Conservation (phyloP, 2,329 filamentous ascomycete species). For the Monilinia polystroma region DNA sequence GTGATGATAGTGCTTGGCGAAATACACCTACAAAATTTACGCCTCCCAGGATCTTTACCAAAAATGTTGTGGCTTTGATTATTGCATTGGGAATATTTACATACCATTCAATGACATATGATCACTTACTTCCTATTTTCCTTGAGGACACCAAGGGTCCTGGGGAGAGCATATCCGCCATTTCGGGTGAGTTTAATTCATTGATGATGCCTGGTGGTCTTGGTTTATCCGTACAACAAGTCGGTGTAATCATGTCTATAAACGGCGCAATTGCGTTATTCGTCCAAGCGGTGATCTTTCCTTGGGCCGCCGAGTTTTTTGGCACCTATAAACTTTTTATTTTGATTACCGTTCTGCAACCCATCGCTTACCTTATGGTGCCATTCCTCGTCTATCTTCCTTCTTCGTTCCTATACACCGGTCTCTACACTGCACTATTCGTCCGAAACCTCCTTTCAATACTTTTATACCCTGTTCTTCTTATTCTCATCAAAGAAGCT, state of each 20-base stretch:
- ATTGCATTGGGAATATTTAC: slow-evolving; percentile 86
- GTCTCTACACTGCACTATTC: slow-evolving; percentile 51
- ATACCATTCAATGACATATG: slow-evolving; percentile 93
- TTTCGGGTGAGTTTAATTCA: slow-evolving; percentile 39
- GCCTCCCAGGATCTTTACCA: slow-evolving; percentile 53
- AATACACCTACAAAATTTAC: slow-evolving; percentile 34
- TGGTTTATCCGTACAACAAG: slow-evolving; percentile 60
- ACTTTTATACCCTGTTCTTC: slow-evolving; percentile 61
- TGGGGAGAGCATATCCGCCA: slow-evolving; percentile 31
- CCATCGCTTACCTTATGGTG: slow-evolving; percentile 59
- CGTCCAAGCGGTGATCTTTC: slow-evolving; percentile 61
- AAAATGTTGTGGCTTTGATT: slow-evolving; percentile 71
- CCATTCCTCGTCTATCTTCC: slow-evolving; percentile 59
- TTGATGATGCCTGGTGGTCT: slow-evolving; percentile 62
- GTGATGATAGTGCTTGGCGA: slow-evolving; percentile 38
- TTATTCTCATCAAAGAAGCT: slow-evolving; percentile 68
- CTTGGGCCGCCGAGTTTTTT: slow-evolving; percentile 55
- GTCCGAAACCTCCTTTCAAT: slow-evolving; percentile 62
- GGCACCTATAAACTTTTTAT: slow-evolving; percentile 60
- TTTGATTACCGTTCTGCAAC: slow-evolving; percentile 58
- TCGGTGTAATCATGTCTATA: slow-evolving; percentile 60
- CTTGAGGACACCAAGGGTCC: slow-evolving; percentile 69
- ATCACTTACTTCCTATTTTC: slow-evolving; percentile 89
- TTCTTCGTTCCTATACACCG: slow-evolving; percentile 49
- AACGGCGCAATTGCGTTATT: slow-evolving; percentile 59